Evolutionary conservation across 768 basidiomycete species (phyloP), one percentile per base, ranked within the genome.

Genomic region (Collybia sordida): DNA sequence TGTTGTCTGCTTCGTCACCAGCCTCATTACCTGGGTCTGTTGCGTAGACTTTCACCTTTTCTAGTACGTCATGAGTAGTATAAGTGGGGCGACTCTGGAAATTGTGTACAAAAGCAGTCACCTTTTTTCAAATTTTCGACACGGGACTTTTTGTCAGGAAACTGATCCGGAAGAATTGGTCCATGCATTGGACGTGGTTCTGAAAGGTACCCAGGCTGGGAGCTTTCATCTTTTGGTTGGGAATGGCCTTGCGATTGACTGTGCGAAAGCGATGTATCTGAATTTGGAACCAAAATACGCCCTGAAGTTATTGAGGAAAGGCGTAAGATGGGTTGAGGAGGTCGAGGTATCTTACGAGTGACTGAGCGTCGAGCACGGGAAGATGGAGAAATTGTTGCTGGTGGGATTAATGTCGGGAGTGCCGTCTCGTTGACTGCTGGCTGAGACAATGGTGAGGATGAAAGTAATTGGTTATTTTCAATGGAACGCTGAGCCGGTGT

Each of bases 271-370:
- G 79, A 82, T 1, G 74, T 71, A 54, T 85, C 81, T 8, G 82
- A 81, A 57, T 82, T 78, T 3, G 81, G 80, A 6, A 72, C 82
- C 19, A 83, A 61, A n/a, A 83, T 69, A 15, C 67, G 70, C 24
- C 61, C 69, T 19, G 71, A 75, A 40, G 59, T 57, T 45, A 63
- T 55, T 28, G 61, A 61, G 37, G 57, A 53, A 52, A 43, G 44
- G 50, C 62, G 60, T 31, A 70, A 60, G 42, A 58, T 58, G 19
- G 73, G 67, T 50, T 64, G 68, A 3, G 64, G 61, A 6, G 82
- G 77, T 6, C 70, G 72, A 41, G 76, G 75, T 23, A 83, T 74
- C 59, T 73, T 80, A 37, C 80, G 75, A 25, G 65, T 63, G 4
- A 74, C 61, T 28, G 55, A 59, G 37, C 53, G 61, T 34, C 64